These are phyloP conservation scores for Carex kokanica DNA, from an alignment of 176 grass and related monocot species.

Conservation along the genomic window DNA sequence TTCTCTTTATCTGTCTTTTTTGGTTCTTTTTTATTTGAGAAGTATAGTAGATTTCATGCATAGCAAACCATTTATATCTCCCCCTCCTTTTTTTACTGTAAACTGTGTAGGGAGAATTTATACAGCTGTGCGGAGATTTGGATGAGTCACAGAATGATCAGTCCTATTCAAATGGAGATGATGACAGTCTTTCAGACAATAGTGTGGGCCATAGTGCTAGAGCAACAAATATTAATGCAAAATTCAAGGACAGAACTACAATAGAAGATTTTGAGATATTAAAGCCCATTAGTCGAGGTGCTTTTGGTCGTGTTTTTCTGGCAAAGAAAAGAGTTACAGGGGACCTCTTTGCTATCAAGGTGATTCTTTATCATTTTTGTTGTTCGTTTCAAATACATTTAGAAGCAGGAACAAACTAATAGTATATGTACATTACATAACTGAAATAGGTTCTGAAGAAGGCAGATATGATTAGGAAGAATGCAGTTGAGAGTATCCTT, in stretches of 20 bases:
- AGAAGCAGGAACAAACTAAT: neutral
- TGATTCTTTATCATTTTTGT: slow-evolving; percentile 33
- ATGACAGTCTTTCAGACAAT: slow-evolving; percentile 43
- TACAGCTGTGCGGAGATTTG: slow-evolving; percentile 68
- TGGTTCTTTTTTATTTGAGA: neutral
- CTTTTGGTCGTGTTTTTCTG: slow-evolving; percentile 93
- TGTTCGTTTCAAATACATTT: slow-evolving; percentile 8
- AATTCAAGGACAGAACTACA: slow-evolving; percentile 78
- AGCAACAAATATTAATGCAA: slow-evolving; percentile 46
- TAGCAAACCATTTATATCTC: slow-evolving; percentile 2
- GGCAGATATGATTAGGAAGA: slow-evolving; percentile 95
- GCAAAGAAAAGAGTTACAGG: slow-evolving; percentile 92
- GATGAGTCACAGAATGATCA: slow-evolving; percentile 56
- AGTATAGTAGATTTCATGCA: slow-evolving; percentile 3
- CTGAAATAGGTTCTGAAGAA: slow-evolving; percentile 69
- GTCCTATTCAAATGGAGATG: slow-evolving; percentile 55
- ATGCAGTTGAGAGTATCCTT: slow-evolving; percentile 93
- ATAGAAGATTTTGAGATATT: slow-evolving; percentile 99
- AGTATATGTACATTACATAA: neutral
- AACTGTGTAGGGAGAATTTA: slow-evolving; percentile 83
- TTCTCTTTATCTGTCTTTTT: neutral
- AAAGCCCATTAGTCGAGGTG: slow-evolving; percentile 85
- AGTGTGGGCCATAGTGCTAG: slow-evolving; percentile 40
- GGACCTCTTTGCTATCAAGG: slow-evolving; percentile 95
- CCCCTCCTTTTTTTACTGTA: slow-evolving; percentile 26